Conservation (phyloP, 1,284 basidiomycete genomes). For the Apiotrichum gamsii region DNA sequence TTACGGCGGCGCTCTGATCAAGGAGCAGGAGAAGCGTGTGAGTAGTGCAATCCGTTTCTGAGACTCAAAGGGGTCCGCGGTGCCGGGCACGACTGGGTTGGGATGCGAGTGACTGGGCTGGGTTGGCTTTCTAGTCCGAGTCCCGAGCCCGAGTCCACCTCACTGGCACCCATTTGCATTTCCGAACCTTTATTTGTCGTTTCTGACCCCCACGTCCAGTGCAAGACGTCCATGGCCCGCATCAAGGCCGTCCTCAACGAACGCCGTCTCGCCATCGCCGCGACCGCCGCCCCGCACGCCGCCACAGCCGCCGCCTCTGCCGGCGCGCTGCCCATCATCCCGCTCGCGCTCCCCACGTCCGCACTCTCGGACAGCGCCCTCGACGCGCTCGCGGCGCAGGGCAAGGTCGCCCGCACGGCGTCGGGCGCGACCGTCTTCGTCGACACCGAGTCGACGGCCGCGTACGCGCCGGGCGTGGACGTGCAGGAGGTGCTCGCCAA, state of each 20-base stretch:
- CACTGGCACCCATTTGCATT: no score
- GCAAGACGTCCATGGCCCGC: slow-evolving; percentile 91
- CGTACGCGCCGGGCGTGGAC: slow-evolving; percentile 3
- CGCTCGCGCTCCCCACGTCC: no score
- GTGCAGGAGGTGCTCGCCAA: not conserved
- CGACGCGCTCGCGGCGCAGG: no score
- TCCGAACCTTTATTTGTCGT: no score
- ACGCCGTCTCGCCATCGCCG: slow-evolving; percentile 69
- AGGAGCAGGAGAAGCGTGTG: slow-evolving; percentile 34
- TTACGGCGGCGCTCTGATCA: slow-evolving; percentile 33
- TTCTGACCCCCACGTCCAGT: no score
- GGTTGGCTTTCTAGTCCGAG: no score
- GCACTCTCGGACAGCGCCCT: no score
- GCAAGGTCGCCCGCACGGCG: no score
- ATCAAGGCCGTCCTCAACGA: slow-evolving; percentile 93
- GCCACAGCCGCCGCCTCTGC: not conserved
- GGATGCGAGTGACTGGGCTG: not conserved
- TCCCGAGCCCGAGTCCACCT: no score
- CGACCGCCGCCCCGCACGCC: slow-evolving; percentile 43
- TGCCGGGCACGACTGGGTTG: not conserved
- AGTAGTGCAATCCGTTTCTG: no score
- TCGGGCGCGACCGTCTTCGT: slow-evolving; percentile 8
- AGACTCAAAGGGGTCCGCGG: no score
- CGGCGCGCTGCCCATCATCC: slow-evolving; percentile 3
- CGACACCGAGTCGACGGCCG: slow-evolving; percentile 8